Evolutionary conservation across 2,329 filamentous ascomycete genomes (phyloP), one percentile per base, ranked within the genome.

Genomic region (Phaeoacremonium minimum): DNA sequence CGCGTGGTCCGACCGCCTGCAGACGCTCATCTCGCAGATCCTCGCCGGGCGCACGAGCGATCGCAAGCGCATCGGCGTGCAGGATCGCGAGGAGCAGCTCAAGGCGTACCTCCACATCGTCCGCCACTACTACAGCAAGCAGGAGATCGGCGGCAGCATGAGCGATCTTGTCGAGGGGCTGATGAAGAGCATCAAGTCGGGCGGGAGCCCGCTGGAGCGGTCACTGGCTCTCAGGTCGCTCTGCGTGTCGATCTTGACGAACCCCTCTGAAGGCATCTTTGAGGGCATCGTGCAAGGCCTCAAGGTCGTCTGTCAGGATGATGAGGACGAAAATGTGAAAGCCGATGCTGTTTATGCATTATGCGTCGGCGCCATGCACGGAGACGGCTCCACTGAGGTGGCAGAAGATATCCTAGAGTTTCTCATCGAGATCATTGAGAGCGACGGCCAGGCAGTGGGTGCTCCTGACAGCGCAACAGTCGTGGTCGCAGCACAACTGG

Each of bases 11-110:
- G 63, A 75, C 13, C 73, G 77, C 38, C 63, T 90, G 20, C 67
- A 72, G 18, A 74, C 81, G 43, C 76, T 82, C 40, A 80, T 94
- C 44, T 71, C 83, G 32, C 80, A 85, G 47, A 75, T 95, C 18
- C 70, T 33, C 12, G 19, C 32, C 13, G 39, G 42, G 20, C 31
- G 39, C 29, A 42, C 35, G 15, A 39, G 83, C 37, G 71, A 76
- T 43, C 81, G 86, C 50, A 95, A 94, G 69, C 80, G 83, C 46
- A 87, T 83, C 59, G 88, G 81, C 46, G 76, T 73, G 16, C 77
- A 85, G 44, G 78, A 80, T 15, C 78, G 88, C 35, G 83, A 88
- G 50, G 69, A 77, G 28, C 74, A 73, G 18, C 64, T 89, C 33
- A 66, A 65, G 30, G 69, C 68, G 2, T 87, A 83, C 55, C 71